Conservation (phyloP, 2,329 filamentous ascomycete species). For the Colletotrichum zoysiae region DNA sequence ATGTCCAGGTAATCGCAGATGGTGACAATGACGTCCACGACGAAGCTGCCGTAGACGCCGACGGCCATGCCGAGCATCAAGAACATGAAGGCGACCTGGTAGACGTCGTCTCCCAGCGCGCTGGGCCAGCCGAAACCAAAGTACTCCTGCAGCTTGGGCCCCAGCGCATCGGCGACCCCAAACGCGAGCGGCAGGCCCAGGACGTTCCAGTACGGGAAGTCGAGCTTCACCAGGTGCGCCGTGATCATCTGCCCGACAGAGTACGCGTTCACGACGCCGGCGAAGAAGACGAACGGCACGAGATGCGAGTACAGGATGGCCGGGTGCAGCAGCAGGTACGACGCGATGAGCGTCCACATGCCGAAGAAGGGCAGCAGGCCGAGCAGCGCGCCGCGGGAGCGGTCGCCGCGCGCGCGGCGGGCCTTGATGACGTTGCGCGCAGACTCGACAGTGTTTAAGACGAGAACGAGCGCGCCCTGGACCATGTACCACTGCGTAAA, state of each 20-base stretch:
- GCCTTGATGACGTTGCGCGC: constrained; percentile 87
- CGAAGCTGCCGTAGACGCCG: constrained; percentile 97
- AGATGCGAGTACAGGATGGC: constrained; percentile 85
- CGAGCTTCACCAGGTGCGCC: constrained; percentile 87
- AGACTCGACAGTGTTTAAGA: constrained; percentile 86
- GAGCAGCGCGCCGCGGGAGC: constrained; percentile 79
- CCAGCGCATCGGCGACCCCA: constrained; percentile 84
- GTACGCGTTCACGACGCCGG: constrained; percentile 92
- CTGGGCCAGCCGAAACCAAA: constrained; percentile 81
- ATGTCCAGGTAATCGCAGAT: constrained; percentile 99
- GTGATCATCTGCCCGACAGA: constrained; percentile 96
- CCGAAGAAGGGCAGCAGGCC: constrained; percentile 86
- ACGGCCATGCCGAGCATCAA: constrained; percentile 85
- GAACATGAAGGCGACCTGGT: constrained; percentile 93
- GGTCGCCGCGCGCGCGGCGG: constrained; percentile 79
- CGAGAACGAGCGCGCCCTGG: constrained; percentile 83
- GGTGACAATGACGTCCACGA: constrained; percentile 95
- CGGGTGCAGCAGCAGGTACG: constrained; percentile 88
- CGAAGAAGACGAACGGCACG: constrained; percentile 90
- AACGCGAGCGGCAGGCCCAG: constrained; percentile 81
- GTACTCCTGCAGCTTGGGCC: constrained; percentile 72
- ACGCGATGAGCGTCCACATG: constrained; percentile 81
- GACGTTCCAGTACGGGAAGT: constrained; percentile 92
- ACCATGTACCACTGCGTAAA: constrained; percentile 96
- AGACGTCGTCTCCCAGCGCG: constrained; percentile 79